Evolutionary conservation across 163 green algal genomes (phyloP).

Genomic region (Chlamydomonas reinhardtii): DNA sequence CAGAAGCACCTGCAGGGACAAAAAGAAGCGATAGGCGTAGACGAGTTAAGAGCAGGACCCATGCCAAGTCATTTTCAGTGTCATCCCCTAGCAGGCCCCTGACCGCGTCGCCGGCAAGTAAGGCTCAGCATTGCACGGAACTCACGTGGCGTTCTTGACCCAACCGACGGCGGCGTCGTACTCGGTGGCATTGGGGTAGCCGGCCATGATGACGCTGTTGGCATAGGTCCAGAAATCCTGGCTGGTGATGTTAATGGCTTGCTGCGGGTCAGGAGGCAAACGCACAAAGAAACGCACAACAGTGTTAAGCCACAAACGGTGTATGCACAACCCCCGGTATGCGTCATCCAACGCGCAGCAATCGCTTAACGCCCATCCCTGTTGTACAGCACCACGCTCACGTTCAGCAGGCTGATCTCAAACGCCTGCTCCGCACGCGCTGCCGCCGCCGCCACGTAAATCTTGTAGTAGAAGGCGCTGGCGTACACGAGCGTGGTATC

Average conservation of each 20-base stretch:
- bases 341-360: too few species aligned
- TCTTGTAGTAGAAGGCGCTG: conserved; percentile 66
- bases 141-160: conserved; percentile 40
- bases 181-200: conserved; percentile 41
- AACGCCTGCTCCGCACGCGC: conserved; percentile 61
- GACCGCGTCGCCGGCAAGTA: too few species aligned
- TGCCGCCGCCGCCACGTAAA: conserved; percentile 61
- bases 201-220: conserved; percentile 1
- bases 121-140: too few species aligned
- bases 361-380: too few species aligned
- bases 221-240: conserved; percentile 29
- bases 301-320: too few species aligned
- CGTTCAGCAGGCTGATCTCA: conserved; percentile 61
- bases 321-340: too few species aligned
- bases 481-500: conserved; percentile 56
- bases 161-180: background rate
- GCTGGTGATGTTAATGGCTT: background rate
- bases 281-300: background rate
- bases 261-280: background rate
- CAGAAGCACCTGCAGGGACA: conserved; percentile 17
- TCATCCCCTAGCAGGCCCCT: too few species aligned
- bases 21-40: background rate
- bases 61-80: too few species aligned
- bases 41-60: too few species aligned
- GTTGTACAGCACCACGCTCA: background rate